These are phyloP conservation scores for Apiospora marii DNA, from an alignment of 2,329 filamentous ascomycete genomes.

Conservation along the genomic window DNA sequence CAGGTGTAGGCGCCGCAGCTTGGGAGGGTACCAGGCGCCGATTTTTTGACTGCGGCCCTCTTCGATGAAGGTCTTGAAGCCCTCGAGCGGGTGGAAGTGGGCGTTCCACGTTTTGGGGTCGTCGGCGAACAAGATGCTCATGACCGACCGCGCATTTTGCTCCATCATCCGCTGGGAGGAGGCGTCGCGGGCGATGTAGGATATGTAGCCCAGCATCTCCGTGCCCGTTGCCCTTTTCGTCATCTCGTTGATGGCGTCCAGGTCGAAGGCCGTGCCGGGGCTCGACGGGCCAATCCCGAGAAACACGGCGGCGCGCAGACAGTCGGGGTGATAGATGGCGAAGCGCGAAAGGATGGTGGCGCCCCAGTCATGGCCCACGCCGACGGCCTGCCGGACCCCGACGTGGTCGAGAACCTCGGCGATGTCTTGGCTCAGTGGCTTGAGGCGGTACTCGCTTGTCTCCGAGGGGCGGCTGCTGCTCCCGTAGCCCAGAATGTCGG, in stretches of 20 bases:
- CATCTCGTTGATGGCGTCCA: constrained; percentile 25
- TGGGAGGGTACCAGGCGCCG: constrained; percentile 22
- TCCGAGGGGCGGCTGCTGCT: constrained; percentile 43
- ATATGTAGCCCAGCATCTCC: constrained; percentile 25
- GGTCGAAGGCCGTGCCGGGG: constrained; percentile 39
- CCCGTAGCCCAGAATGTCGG: constrained; percentile 45
- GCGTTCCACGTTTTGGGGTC: constrained; percentile 22
- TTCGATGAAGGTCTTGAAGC: constrained; percentile 25
- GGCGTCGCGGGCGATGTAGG: constrained; percentile 24
- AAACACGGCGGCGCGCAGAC: constrained; percentile 45
- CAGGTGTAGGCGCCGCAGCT: constrained; percentile 23
- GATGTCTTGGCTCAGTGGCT: constrained; percentile 42
- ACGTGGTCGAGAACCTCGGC: constrained; percentile 43
- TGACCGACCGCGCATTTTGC: constrained; percentile 24
- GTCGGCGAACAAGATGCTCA: constrained; percentile 25
- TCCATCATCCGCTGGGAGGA: constrained; percentile 21
- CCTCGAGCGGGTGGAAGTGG: constrained; percentile 21
- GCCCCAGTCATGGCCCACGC: constrained; percentile 55
- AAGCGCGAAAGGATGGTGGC: constrained; percentile 44
- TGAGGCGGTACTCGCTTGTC: constrained; percentile 41
- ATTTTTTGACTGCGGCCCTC: not conserved
- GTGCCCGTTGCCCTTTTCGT: constrained; percentile 21
- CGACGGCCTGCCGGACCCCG: constrained; percentile 39
- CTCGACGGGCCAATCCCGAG: constrained; percentile 47
- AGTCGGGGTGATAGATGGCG: constrained; percentile 46